A percentile compares a stretch with the other conserved stretches of the same genome.
Evolutionary conservation across 257 asterid species (phyloP).

Genomic region (Solanum stenotomum): DNA sequence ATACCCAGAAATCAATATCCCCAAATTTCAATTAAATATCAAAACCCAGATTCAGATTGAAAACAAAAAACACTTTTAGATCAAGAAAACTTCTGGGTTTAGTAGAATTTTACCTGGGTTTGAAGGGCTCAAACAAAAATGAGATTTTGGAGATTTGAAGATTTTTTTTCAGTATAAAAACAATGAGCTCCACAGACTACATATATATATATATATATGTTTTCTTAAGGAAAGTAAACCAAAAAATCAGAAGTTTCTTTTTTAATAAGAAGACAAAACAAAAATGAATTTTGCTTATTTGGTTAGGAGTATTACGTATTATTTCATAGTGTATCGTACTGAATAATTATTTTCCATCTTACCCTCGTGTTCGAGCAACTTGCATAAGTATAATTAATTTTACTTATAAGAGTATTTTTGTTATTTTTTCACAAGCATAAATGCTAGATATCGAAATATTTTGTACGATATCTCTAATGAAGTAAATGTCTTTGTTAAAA

Average conservation of each 20-base stretch:
- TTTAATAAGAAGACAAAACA: neutral
- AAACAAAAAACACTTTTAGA: neutral
- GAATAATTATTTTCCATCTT: neutral
- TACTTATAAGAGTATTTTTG: too few species aligned
- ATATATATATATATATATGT: neutral
- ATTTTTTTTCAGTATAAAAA: neutral
- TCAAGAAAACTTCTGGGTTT: neutral
- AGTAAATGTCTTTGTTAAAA: neutral
- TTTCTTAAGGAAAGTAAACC: neutral
- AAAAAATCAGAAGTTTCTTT: neutral
- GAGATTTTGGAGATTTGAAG: neutral
- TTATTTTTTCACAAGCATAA: too few species aligned
- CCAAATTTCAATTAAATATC: neutral
- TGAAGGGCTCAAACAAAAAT: conserved; percentile 3
- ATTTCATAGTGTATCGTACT: neutral
- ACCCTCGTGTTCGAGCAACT: neutral
- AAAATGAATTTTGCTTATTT: neutral
- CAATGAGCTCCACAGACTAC: neutral
- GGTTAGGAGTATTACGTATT: too few species aligned
- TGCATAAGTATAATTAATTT: neutral
- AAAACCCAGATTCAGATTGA: neutral
- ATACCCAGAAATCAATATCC: neutral
- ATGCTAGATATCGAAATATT: too few species aligned
- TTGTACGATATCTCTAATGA: too few species aligned
- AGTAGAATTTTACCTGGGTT: conserved; percentile 6